Evolutionary conservation across 2,329 filamentous ascomycete genomes (phyloP), one percentile per base, ranked within the genome.

Genomic region (Aschersonia sp.): DNA sequence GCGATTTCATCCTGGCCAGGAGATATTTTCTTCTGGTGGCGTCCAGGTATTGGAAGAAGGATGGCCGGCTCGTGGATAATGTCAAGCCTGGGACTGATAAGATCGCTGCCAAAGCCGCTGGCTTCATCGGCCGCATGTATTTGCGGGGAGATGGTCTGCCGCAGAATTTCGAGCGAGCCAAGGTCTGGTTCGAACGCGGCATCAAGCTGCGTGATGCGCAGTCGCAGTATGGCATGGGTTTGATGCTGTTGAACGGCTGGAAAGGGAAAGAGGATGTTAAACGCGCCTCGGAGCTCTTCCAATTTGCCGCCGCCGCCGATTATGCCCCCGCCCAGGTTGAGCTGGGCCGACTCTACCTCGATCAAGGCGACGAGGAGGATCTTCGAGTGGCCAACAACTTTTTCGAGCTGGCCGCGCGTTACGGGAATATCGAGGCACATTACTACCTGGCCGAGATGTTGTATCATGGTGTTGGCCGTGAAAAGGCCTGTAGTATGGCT

Each of bases 401-500:
- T 62, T 95, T 96, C 56, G 89, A 95, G 58, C 73, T 91, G 45
- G 89, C 89, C 4, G 84, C 84, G 41, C 74, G 86, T 30, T 88
- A 88, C 60, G 83, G 83, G 10, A 85, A 89, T 59, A 84, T 95
- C 52, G 89, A 95, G 64, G 85, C 89, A 0, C 87, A 86, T 60
- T 96, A 95, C 66, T 94, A 94, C 61, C 77, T 96, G 4, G 89
- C 87, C 2, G 89, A 96, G 65, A 80, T 95, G 70, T 83, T 82
- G 30, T 78, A 89, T 55, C 78, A 86, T 52, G 89, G 86, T 0
- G 76, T 94, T 31, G 88, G 86, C 4, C 75, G 85, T 38, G 86
- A 94, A 54, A 81, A 82, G 55, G 82, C 84, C 9, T 96, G 89
- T 58, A 75, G 73, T 5, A 74, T 86, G 50, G 88, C 89, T 2